Evolutionary conservation across 2,329 filamentous ascomycete genomes (phyloP).

Genomic region (Cordyceps pruinosa): DNA sequence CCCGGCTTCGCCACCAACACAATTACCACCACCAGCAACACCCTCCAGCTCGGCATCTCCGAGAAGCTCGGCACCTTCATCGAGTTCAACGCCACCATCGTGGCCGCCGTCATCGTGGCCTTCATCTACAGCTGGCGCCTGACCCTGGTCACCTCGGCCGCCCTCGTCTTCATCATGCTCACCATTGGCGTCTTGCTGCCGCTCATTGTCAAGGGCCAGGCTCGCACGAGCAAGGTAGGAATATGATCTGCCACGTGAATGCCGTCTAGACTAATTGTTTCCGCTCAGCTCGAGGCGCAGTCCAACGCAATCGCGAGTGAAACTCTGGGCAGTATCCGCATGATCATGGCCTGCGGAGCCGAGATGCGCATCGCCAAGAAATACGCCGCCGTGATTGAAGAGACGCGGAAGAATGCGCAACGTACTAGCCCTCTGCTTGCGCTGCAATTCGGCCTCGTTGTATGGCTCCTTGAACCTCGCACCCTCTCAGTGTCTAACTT

Average conservation of each 20-base stretch:
- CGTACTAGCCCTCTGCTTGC: constrained; percentile 44
- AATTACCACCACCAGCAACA: constrained; percentile 58
- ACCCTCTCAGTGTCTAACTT: constrained; percentile 6
- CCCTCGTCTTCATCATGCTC: constrained; percentile 49
- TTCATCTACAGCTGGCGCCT: constrained; percentile 53
- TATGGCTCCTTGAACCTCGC: constrained; percentile 15
- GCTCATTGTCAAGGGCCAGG: constrained; percentile 47
- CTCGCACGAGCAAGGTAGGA: constrained; percentile 33
- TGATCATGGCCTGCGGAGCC: constrained; percentile 57
- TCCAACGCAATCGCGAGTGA: constrained; percentile 56
- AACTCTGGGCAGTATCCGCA: constrained; percentile 51
- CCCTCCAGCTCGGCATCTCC: constrained; percentile 57
- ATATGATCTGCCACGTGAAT: background rate
- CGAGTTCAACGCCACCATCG: constrained; percentile 47
- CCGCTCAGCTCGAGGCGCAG: constrained; percentile 42
- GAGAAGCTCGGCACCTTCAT: constrained; percentile 55
- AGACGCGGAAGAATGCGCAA: constrained; percentile 43
- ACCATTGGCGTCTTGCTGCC: constrained; percentile 44
- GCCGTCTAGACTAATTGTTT: constrained; percentile 9
- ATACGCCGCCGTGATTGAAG: constrained; percentile 49
- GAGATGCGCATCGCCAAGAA: constrained; percentile 46
- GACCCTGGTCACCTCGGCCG: constrained; percentile 50
- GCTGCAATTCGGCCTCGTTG: constrained; percentile 45
- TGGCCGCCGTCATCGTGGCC: constrained; percentile 47
- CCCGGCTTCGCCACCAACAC: constrained; percentile 55